These are phyloP conservation scores for Hysterangium stoloniferum DNA, from an alignment of 768 basidiomycete species.

Conservation along the genomic window DNA sequence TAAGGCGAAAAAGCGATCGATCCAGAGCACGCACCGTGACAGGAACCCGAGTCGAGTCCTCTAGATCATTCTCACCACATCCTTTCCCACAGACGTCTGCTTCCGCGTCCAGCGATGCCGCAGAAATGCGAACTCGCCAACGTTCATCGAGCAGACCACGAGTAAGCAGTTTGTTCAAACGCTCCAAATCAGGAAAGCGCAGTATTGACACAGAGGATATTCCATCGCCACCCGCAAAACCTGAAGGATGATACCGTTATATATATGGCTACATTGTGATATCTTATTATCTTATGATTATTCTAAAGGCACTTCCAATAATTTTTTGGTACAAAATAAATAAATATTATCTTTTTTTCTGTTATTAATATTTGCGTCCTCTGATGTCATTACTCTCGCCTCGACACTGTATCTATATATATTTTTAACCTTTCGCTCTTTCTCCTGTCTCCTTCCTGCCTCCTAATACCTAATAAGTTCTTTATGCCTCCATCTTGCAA, in stretches of 20 bases:
- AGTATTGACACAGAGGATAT: background rate
- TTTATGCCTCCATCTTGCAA: too few species aligned
- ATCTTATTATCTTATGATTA: too few species aligned
- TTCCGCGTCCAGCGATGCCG: background rate
- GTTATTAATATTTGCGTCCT: too few species aligned
- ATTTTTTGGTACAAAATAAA: too few species aligned
- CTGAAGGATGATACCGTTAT: background rate
- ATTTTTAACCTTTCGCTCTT: too few species aligned
- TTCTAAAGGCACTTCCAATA: too few species aligned
- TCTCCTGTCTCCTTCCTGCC: too few species aligned
- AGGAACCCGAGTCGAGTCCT: background rate
- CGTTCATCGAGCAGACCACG: background rate
- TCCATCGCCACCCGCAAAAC: too few species aligned
- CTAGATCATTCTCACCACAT: conserved; percentile 3
- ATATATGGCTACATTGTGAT: background rate
- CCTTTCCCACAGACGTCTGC: background rate
- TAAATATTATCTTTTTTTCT: too few species aligned
- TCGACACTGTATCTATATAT: too few species aligned
- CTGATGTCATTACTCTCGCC: too few species aligned
- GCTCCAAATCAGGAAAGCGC: background rate
- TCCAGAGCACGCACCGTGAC: background rate
- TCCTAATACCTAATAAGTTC: too few species aligned
- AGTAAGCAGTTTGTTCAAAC: background rate
- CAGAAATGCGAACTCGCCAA: background rate
- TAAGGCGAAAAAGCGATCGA: conserved; percentile 24